Conservation (phyloP, 169 alveolate species). For the Plasmodium fragile region DNA sequence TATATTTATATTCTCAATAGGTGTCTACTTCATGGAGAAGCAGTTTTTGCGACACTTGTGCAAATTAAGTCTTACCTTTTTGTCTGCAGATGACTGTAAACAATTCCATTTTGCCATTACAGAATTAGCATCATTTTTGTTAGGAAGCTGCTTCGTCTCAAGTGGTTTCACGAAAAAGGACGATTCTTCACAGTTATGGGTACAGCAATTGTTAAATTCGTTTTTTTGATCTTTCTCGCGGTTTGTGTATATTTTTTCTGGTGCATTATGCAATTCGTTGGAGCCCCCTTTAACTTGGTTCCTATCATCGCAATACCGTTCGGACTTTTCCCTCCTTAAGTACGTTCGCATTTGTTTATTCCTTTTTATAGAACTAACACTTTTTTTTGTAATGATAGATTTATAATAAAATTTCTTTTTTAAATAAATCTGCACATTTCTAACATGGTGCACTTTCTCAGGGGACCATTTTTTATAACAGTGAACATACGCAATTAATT, state of each 20-base stretch:
- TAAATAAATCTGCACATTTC: background rate
- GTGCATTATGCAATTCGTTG: slow-evolving; percentile 17
- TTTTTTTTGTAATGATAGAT: slow-evolving; percentile 7
- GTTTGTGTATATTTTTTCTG: slow-evolving; percentile 8
- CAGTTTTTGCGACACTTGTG: background rate
- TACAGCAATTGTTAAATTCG: background rate
- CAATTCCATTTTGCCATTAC: slow-evolving; percentile 8
- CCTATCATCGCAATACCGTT: background rate
- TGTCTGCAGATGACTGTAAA: slow-evolving; percentile 9
- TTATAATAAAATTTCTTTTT: slow-evolving; percentile 12
- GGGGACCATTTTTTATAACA: slow-evolving; percentile 11
- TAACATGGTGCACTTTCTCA: slow-evolving; percentile 12
- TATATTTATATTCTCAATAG: background rate
- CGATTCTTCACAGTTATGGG: slow-evolving; percentile 14
- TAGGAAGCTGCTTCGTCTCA: background rate
- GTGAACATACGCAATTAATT: slow-evolving; percentile 6
- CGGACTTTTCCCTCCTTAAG: background rate
- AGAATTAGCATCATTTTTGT: background rate
- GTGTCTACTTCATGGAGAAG: background rate
- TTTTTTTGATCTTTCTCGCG: background rate
- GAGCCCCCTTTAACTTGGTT: slow-evolving; percentile 3
- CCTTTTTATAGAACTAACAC: slow-evolving; percentile 19
- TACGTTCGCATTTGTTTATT: background rate
- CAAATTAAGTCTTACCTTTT: slow-evolving; percentile 1
- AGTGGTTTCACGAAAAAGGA: background rate